Conservation (phyloP, 768 basidiomycete species). For the Scleroderma citrinum region DNA sequence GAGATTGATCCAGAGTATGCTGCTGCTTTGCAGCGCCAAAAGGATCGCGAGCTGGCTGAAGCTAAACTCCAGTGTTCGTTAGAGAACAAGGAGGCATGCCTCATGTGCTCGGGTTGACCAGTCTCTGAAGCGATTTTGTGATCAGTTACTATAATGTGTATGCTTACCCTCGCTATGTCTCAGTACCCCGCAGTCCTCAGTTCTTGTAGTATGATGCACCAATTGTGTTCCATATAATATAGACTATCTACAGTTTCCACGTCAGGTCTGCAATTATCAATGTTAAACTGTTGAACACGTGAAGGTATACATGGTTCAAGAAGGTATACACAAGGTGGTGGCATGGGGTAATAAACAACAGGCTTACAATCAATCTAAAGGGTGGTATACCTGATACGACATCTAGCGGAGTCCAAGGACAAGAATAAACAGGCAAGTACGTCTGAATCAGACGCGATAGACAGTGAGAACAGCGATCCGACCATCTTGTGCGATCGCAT, state of each 20-base stretch:
- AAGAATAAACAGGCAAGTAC: neutral
- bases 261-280: no score
- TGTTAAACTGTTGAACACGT: neutral
- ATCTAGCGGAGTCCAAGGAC: neutral
- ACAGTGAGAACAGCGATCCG: conserved; percentile 76
- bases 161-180: conserved; percentile 1
- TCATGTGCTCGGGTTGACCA: conserved; percentile 82
- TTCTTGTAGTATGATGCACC: conserved; percentile 10
- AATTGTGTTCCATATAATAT: conserved; percentile 16
- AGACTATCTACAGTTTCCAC: no score
- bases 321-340: neutral
- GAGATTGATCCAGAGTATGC: conserved; percentile 65
- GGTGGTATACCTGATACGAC: neutral
- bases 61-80: conserved; percentile 79
- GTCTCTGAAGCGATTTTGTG: neutral
- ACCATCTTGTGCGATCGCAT: conserved; percentile 78
- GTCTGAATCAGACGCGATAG: conserved; percentile 32
- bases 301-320: neutral
- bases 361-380: neutral
- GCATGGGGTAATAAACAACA: conserved; percentile 4
- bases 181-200: neutral
- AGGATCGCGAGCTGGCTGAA: conserved; percentile 71
- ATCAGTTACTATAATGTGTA: conserved; percentile 5
- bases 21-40: conserved; percentile 65
- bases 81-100: conserved; percentile 90